A percentile compares a stretch with the other conserved stretches of the same genome.
Conservation (phyloP, 257 asterid species). For the Forsythia viridissima region DNA sequence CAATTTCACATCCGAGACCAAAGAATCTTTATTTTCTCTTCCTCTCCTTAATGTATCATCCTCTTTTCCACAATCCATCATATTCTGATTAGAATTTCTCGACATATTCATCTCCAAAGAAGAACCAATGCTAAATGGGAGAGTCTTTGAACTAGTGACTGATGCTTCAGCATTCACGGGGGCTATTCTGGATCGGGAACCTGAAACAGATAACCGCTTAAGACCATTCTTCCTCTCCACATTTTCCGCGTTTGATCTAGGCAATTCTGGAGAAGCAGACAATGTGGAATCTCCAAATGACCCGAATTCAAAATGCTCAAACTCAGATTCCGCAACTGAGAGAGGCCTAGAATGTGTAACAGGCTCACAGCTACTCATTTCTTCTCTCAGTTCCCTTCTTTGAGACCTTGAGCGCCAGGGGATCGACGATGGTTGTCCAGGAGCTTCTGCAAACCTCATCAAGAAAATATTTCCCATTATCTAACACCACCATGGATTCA, state of each 20-base stretch:
- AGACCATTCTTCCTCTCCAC: slow-evolving; percentile 26
- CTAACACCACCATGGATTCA: slow-evolving; percentile 59
- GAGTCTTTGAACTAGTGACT: slow-evolving; percentile 13
- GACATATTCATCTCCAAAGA: slow-evolving; percentile 37
- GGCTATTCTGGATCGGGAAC: slow-evolving; percentile 25
- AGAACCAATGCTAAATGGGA: slow-evolving; percentile 35
- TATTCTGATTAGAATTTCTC: slow-evolving; percentile 20
- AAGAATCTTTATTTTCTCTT: slow-evolving; percentile 30
- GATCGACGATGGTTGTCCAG: slow-evolving; percentile 32
- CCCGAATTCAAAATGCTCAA: slow-evolving; percentile 41
- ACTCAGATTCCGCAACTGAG: slow-evolving; percentile 60
- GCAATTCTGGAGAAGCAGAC: slow-evolving; percentile 40
- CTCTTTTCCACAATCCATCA: slow-evolving; percentile 30
- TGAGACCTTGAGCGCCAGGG: slow-evolving; percentile 57
- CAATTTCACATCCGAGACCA: slow-evolving; percentile 40
- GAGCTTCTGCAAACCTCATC: slow-evolving; percentile 58
- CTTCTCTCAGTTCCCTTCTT: slow-evolving; percentile 43
- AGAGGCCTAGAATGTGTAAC: slow-evolving; percentile 49
- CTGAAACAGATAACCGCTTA: slow-evolving; percentile 21
- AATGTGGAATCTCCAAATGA: slow-evolving; percentile 26
- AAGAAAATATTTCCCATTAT: slow-evolving; percentile 38
- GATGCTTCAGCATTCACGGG: slow-evolving; percentile 29
- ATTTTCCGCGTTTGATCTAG: slow-evolving; percentile 27
- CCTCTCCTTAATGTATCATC: slow-evolving; percentile 35
- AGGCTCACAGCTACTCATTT: slow-evolving; percentile 19